A percentile compares a stretch with the other conserved stretches of the same genome.
Conservation (phyloP, 2,329 filamentous ascomycete species). For the Lachnellula hyalina region DNA sequence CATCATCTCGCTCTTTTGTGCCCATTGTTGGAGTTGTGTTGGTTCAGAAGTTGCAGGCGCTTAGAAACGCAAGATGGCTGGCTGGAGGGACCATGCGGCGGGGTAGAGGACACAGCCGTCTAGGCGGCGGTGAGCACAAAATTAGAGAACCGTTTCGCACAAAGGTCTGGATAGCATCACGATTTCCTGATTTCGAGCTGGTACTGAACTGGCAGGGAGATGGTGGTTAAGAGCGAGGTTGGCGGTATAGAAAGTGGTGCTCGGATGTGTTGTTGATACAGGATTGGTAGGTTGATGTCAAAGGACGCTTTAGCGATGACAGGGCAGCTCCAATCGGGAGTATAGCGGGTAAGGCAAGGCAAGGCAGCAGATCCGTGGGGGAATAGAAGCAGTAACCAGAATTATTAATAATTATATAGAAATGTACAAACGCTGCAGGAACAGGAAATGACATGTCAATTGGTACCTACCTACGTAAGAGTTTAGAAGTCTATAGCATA, state of each 20-base stretch:
- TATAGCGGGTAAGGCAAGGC: not conserved
- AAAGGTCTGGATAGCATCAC: not conserved
- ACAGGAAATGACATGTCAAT: too few relatives aligned
- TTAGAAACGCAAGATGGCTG: slow-evolving; percentile 12
- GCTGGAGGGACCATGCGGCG: slow-evolving; percentile 5
- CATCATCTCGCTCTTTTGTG: slow-evolving; percentile 24
- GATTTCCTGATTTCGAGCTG: not conserved
- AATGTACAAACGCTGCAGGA: too few relatives aligned
- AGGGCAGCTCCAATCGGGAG: not conserved
- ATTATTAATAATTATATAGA: too few relatives aligned
- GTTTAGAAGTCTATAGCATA: too few relatives aligned
- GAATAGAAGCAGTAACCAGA: not conserved
- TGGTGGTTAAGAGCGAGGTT: not conserved
- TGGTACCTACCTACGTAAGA: too few relatives aligned
- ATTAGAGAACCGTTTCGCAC: not conserved
- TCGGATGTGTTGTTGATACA: not conserved
- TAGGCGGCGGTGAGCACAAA: not conserved
- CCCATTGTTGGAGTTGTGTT: slow-evolving; percentile 17
- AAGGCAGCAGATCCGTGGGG: not conserved
- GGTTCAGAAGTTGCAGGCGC: slow-evolving; percentile 15
- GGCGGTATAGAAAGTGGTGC: not conserved
- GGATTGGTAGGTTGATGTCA: not conserved
- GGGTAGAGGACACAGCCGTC: slow-evolving; percentile 1
- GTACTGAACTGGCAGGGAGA: not conserved
- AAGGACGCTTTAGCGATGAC: not conserved